Evolutionary conservation across 176 grass and related monocot species (phyloP), one percentile per base, ranked within the genome.

Genomic region (Raddia distichophylla): DNA sequence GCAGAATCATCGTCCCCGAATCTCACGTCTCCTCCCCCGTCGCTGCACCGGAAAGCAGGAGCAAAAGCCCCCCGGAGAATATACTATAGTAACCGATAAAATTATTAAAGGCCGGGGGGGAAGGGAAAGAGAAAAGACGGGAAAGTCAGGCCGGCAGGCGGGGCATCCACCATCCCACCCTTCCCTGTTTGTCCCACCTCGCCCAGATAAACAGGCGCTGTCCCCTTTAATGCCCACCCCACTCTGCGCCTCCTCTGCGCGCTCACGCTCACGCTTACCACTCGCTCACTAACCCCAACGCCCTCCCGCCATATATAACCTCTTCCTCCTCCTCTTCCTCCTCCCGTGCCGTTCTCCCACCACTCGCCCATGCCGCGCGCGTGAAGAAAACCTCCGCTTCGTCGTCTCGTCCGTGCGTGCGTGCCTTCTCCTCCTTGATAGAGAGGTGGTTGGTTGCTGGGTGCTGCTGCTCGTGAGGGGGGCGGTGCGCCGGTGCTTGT

Each of bases 301-400:
- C 75, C 57, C 37, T 75, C 57, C 5, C 3, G 8, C 18, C 53
- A 7, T 86, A 85, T 85, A 85, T 78, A 84, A 59, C 71, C 49
- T 16, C 61, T 12, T 1, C 3, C 47, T 0, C 40, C n/a, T 14
- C 50, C 50, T 9, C 7, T 45, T 0, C 40, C n/a, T 14, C 50
- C 50, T 9, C 7, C 59, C 11, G 16, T 67, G 66, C 43, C 8
- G 45, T 6, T 47, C 46, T 62, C 48, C 7, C 52, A 34, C 17
- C 16, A 50, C 45, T 12, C 40, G 3, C 0, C 49, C 47, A 9
- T 33, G 17, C 12, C 5, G 60, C 22, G 10, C 37, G 60, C 60
- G 22, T 63, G 27, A 13, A 64, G 27, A 15, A 64, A 64, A 64
- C 32, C 0, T 0, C 10, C 20, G 5, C 60, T 10, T 13, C 59